Evolutionary conservation across 768 basidiomycete genomes (phyloP), one percentile per base, ranked within the genome.

Genomic region (Zangia roseola): DNA sequence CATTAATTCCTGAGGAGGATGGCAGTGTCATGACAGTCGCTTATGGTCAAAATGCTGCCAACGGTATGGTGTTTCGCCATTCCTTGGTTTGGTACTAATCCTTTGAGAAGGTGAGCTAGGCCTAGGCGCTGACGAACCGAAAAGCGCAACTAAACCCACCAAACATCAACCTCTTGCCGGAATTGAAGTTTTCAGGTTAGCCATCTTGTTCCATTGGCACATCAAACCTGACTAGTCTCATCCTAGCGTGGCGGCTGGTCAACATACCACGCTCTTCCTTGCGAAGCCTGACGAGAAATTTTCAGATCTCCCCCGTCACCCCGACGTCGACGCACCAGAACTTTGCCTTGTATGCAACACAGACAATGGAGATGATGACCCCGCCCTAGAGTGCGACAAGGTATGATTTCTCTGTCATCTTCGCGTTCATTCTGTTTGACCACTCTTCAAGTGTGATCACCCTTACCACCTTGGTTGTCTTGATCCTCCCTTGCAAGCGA

Each of bases 331-430:
- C 4, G 77, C 86, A 6, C 82, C 86, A 0, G 77, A 81, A 14
- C 58, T 77, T 12, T 97, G 94, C 66, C 71, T 88, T 12, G 74
- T 81, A 14, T 97, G 94, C 61, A 70, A 72, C 40, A 75, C 77
- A 55, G 89, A 89, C 45, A 72, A 80, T 21, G 88, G 83, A 16
- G 87, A 86, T 20, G 84, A 86, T 40, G 86, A 83, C 50, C 74
- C 78, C 30, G 84, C 84, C 16, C 71, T 98, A 35, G 93, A 90
- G 61, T 98, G 94, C 59, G 94, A 97, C 64, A 94, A 93, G 81
- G 92, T 88, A 45, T 37, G 63, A 40, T 28, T 36, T 20, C 31
- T 43, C 8, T 19, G 17, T 49, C 26, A 43, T 23, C 4, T 40
- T 43, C 16, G n/a, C n/a, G 6, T 39, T 34, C 35, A 21, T 40